phyloP scores from a whole-genome alignment of 441 rosid genomes.

The Kokia cookei region DNA sequence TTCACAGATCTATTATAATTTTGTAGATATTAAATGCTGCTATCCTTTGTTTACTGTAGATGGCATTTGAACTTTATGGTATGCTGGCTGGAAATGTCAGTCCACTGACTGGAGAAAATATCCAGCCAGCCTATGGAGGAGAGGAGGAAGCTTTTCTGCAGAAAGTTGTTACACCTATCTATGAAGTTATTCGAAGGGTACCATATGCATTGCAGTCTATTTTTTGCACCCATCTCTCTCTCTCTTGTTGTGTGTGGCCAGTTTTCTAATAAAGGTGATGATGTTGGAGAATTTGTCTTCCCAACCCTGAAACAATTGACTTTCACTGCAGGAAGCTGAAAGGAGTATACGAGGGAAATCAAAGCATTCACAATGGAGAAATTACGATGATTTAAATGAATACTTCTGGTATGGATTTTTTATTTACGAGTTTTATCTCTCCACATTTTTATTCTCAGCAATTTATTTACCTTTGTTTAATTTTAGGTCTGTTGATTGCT shows the following conservation, averaged over 20 bases:
- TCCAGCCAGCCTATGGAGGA: conserved; percentile 95
- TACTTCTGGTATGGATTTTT: conserved; percentile 70
- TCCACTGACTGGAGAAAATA: conserved; percentile 94
- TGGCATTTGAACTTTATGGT: conserved; percentile 97
- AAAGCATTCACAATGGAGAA: conserved; percentile 99
- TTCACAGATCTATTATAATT: not conserved
- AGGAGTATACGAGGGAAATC: conserved; percentile 79
- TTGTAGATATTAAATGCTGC: not conserved
- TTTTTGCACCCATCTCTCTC: not conserved
- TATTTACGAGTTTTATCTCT: not conserved
- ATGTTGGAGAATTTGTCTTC: not conserved
- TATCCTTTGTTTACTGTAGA: conserved; percentile 36
- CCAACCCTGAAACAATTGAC: not conserved
- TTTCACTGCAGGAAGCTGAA: conserved; percentile 69
- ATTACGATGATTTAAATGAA: conserved; percentile 96
- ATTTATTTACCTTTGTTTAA: conserved; percentile 14
- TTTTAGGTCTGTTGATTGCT: conserved; percentile 91
- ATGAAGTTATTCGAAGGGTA: conserved; percentile 77
- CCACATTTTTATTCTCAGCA: not conserved
- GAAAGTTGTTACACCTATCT: conserved; percentile 90
- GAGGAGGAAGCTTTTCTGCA: conserved; percentile 93
- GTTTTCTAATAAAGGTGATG: not conserved
- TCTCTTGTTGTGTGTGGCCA: not conserved
- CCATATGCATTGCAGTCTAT: not conserved
- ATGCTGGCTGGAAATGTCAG: conserved; percentile 97